Conservation (phyloP, 306 rosid species). For the Vigna hirtella region DNA sequence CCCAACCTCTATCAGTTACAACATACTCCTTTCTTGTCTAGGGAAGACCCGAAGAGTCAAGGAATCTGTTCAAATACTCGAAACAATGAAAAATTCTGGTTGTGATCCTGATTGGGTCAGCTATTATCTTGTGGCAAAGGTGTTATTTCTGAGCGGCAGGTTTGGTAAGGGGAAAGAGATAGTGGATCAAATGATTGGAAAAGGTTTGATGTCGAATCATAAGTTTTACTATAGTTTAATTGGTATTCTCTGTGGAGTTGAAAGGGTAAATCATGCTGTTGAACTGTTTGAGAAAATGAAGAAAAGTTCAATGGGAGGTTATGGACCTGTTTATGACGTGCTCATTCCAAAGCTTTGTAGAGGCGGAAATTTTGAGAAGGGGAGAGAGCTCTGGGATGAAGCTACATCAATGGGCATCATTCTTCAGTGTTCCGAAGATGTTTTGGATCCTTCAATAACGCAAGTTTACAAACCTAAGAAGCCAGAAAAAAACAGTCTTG, state of each 20-base stretch:
- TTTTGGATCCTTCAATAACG: slow-evolving; percentile 81
- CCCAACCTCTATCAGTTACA: slow-evolving; percentile 71
- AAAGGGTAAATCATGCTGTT: slow-evolving; percentile 73
- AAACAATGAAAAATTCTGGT: slow-evolving; percentile 65
- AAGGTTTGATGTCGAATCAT: slow-evolving; percentile 63
- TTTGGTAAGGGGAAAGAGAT: slow-evolving; percentile 78
- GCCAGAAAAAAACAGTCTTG: slow-evolving; percentile 49
- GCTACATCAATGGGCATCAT: slow-evolving; percentile 67
- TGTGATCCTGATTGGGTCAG: slow-evolving; percentile 72
- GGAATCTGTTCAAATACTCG: slow-evolving; percentile 72
- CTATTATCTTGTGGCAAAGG: slow-evolving; percentile 74
- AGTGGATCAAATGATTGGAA: slow-evolving; percentile 74
- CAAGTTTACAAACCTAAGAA: slow-evolving; percentile 68
- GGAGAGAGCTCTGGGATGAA: slow-evolving; percentile 83
- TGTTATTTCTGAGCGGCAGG: slow-evolving; percentile 71
- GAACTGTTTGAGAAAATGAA: slow-evolving; percentile 83
- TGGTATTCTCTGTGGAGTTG: slow-evolving; percentile 80
- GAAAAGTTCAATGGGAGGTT: slow-evolving; percentile 68
- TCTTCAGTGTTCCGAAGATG: slow-evolving; percentile 65
- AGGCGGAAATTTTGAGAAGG: slow-evolving; percentile 79
- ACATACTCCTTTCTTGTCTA: slow-evolving; percentile 74
- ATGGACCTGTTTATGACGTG: slow-evolving; percentile 85
- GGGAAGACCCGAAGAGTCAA: slow-evolving; percentile 80
- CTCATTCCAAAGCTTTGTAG: slow-evolving; percentile 79
- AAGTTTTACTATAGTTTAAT: slow-evolving; percentile 86